A percentile compares a stretch with the other conserved stretches of the same genome.
These are phyloP conservation scores for Trichoderma asperellum DNA, from an alignment of 2,329 filamentous ascomycete genomes.

Conservation along the genomic window DNA sequence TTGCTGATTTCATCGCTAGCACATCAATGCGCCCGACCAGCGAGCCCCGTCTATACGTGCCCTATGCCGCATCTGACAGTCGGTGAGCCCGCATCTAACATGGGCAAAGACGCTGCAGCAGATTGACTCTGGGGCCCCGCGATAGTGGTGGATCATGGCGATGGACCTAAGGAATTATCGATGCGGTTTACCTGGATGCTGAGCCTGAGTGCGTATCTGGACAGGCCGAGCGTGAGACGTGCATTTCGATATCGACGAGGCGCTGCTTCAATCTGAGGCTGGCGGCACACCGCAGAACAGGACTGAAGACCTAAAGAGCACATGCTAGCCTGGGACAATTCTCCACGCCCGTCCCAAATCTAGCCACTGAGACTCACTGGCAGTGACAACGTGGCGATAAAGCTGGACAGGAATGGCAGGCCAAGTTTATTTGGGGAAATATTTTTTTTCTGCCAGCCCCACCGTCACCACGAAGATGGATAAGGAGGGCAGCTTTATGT, in stretches of 20 bases:
- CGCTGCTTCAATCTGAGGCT: neutral
- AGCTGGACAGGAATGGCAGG: slow-evolving; percentile 36
- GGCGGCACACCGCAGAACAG: neutral
- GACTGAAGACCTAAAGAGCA: neutral
- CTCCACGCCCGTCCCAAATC: slow-evolving; percentile 8
- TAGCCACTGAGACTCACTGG: slow-evolving; percentile 37
- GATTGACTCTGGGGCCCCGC: slow-evolving; percentile 38
- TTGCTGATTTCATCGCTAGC: neutral
- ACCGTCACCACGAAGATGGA: slow-evolving; percentile 3
- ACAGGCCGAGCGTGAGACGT: neutral
- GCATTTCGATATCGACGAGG: slow-evolving; percentile 8
- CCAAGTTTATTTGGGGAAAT: slow-evolving; percentile 25
- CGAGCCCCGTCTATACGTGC: slow-evolving; percentile 1
- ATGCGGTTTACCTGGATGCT: slow-evolving; percentile 7
- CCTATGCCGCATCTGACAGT: slow-evolving; percentile 42
- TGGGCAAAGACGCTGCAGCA: slow-evolving; percentile 24
- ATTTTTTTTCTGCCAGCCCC: slow-evolving; percentile 7
- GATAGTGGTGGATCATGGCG: slow-evolving; percentile 30
- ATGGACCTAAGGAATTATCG: slow-evolving; percentile 11
- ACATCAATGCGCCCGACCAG: neutral
- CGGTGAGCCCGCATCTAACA: slow-evolving; percentile 41
- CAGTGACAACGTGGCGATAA: slow-evolving; percentile 38
- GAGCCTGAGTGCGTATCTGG: neutral
- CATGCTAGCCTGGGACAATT: slow-evolving; percentile 5
- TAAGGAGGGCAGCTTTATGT: neutral